A percentile compares a stretch with the other conserved stretches of the same genome.
phyloP scores from a whole-genome alignment of 139 green algal species.

The Picochlorum sp. region DNA sequence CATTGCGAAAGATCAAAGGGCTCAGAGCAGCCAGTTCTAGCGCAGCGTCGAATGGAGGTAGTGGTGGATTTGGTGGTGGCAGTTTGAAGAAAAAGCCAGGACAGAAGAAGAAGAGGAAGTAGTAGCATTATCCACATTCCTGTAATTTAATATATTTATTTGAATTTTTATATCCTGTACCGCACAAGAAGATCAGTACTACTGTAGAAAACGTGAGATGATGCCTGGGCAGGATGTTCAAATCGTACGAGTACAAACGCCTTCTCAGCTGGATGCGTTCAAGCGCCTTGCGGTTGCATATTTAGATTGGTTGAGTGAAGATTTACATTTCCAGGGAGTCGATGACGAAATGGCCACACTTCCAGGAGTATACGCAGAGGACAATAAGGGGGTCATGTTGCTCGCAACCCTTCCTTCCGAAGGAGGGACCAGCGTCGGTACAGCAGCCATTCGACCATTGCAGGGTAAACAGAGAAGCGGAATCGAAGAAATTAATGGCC shows the following conservation, averaged over 20 bases:
- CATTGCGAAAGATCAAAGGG: neutral
- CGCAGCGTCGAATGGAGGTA: neutral
- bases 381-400: constrained; percentile 22
- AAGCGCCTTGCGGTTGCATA: constrained; percentile 5
- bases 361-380: constrained; percentile 17
- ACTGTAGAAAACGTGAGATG: no score
- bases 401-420: constrained; percentile 12
- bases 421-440: neutral
- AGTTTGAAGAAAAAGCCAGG: no score
- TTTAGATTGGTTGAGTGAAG: constrained; percentile 28
- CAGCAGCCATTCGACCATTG: constrained; percentile 22
- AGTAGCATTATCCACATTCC: no score
- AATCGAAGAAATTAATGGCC: constrained; percentile 3
- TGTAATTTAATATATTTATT: no score
- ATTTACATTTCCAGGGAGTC: constrained; percentile 24
- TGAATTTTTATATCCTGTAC: no score
- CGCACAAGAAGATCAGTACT: no score
- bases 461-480: constrained; percentile 5
- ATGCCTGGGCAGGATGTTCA: no score
- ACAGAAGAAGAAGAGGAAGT: no score
- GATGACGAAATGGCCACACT: constrained; percentile 22
- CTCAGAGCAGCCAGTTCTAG: neutral
- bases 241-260: neutral
- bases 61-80: neutral
- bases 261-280: constrained; percentile 18